Base-by-base conservation (phyloP, 2,329 filamentous ascomycete genomes). In the Conoideocrella luteorostrata region DNA sequence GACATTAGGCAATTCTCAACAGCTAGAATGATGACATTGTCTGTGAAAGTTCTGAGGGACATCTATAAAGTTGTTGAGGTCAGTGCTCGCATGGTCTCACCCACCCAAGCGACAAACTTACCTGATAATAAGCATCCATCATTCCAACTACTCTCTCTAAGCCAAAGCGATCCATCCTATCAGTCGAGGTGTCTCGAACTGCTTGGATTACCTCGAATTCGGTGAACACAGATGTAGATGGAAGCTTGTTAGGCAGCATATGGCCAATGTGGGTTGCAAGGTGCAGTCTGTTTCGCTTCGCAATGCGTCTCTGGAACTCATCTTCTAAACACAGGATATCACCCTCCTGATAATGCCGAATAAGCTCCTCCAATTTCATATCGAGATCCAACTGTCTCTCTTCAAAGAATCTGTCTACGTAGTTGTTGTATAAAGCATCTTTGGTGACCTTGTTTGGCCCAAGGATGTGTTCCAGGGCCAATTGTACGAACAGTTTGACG, bases 61-160 rank as follows among this genome's bases (percentile, higher is more conserved):
- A 46, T 46, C 39, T 46, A 23, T 13, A 36, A 17, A 12, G 11
- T 11, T 5, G 21, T 39, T 26, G 22, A 15, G 22, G 7, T 6
- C n/a, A 26, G 7, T 13, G 3, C 3, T 11, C 17, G 15, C 28
- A 12, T 18, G 21, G 21, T 15, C n/a, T n/a, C n/a, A n/a, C n/a
- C n/a, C n/a, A n/a, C n/a, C n/a, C n/a, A n/a, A n/a, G n/a, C n/a
- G n/a, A n/a, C 7, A 36, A 7, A 29, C 43, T 40, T 50, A 72
- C 69, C 47, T 68, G 58, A 46, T 72, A 74, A 45, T 71, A 70
- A 0, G 60, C 59, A 39, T 65, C 48, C 56, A 71, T 67, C 48
- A 67, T 68, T 36, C 75, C 65, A 34, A 75, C 62, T 1, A 70
- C 57, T 1, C 62, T 62, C 1, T 65, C 58, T 0, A 60, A 65